These are phyloP conservation scores for Coemansia sp. DNA, from an alignment of 192 early-diverging fungal species.

Conservation along the genomic window DNA sequence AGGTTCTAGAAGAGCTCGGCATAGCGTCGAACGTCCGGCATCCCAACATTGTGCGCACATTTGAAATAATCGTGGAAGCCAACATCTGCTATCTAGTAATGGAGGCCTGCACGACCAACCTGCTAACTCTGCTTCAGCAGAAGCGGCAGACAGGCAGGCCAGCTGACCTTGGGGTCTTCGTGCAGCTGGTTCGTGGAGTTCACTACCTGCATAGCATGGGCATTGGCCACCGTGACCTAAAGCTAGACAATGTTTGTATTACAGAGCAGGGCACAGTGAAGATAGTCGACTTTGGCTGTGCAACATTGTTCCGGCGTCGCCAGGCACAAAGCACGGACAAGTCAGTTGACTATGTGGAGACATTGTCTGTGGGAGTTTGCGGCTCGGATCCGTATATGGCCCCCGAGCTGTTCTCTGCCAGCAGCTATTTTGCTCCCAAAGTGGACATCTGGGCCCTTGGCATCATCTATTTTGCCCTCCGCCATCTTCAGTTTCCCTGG, in stretches of 20 bases:
- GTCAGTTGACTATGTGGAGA: slow-evolving; percentile 27
- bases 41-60: slow-evolving; percentile 66
- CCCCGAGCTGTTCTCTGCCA: slow-evolving; percentile 68
- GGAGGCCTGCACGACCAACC: slow-evolving; percentile 84
- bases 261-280: slow-evolving; percentile 66
- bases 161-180: slow-evolving; percentile 63
- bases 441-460: slow-evolving; percentile 88
- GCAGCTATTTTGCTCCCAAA: slow-evolving; percentile 67
- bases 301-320: slow-evolving; percentile 43
- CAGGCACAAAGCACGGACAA: slow-evolving; percentile 2
- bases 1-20: slow-evolving; percentile 42
- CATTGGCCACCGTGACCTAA: slow-evolving; percentile 85
- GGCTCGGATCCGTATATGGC: slow-evolving; percentile 96
- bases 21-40: slow-evolving; percentile 58
- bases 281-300: slow-evolving; percentile 82
- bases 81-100: slow-evolving; percentile 65
- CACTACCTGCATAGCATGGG: slow-evolving; percentile 77
- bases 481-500: slow-evolving; percentile 67
- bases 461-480: slow-evolving; percentile 77
- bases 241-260: slow-evolving; percentile 87
- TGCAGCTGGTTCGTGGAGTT: slow-evolving; percentile 70
- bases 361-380: slow-evolving; percentile 62
- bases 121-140: slow-evolving; percentile 67
- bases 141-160: not conserved
- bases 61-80: slow-evolving; percentile 65